Percentiles rank a stretch among this genome's conserved stretches.
phyloP scores from a whole-genome alignment of 305 asterid species.

The Solanum aculeatissimum region DNA sequence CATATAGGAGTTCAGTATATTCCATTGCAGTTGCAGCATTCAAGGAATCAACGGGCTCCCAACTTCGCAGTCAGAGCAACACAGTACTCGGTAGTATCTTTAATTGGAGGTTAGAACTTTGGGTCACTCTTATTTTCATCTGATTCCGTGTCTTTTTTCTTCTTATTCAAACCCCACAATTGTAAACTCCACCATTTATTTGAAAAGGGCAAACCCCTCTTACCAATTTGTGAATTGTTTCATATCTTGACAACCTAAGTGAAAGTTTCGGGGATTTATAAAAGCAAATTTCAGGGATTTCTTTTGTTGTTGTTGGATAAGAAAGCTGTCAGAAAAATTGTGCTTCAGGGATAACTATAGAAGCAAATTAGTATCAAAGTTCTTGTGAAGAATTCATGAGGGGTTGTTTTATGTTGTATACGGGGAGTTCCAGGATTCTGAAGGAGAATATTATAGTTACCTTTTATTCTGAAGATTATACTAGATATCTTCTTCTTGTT shows the following conservation, averaged over 20 bases:
- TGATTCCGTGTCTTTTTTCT: too few relatives aligned
- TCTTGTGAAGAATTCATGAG: not conserved
- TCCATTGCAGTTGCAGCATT: too few relatives aligned
- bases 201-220: not conserved
- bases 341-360: not conserved
- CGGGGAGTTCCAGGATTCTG: not conserved
- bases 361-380: not conserved
- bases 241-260: not conserved
- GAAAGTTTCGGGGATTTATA: not conserved
- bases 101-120: too few relatives aligned
- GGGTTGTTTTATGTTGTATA: not conserved
- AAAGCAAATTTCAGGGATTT: not conserved
- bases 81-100: too few relatives aligned
- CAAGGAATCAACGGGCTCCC: too few relatives aligned
- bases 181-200: not conserved
- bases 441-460: not conserved
- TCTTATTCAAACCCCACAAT: not conserved
- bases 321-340: not conserved
- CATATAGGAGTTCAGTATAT: too few relatives aligned
- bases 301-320: not conserved
- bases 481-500: too few relatives aligned
- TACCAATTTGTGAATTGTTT: not conserved
- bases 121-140: not conserved
- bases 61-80: too few relatives aligned
- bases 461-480: not conserved